These are phyloP conservation scores for Agrocybe praecox DNA, from an alignment of 768 basidiomycete genomes.

Conservation along the genomic window DNA sequence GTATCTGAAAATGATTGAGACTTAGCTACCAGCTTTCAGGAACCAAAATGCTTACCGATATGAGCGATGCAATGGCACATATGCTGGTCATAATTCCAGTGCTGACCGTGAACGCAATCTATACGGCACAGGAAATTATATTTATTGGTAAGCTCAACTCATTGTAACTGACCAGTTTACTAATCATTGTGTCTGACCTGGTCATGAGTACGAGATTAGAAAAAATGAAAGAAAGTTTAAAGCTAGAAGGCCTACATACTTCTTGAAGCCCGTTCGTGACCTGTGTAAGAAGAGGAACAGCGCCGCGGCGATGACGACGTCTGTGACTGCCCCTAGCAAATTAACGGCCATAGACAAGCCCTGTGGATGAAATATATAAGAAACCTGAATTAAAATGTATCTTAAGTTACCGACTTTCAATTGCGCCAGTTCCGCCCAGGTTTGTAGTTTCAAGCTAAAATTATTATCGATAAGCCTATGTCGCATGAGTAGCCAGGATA, in stretches of 20 bases:
- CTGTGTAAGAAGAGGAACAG: conserved; percentile 51
- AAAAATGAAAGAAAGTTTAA: neutral
- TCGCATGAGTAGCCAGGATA: neutral
- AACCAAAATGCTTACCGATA: conserved; percentile 25
- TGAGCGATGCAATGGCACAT: conserved; percentile 33
- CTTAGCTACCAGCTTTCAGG: neutral
- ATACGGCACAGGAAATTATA: neutral
- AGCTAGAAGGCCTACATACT: conserved; percentile 30
- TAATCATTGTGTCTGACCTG: conserved; percentile 57
- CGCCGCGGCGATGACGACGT: conserved; percentile 51
- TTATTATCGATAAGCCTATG: neutral
- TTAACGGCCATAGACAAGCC: conserved; percentile 60
- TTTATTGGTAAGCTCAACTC: neutral
- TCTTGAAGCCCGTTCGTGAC: conserved; percentile 56
- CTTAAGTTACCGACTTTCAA: conserved; percentile 40
- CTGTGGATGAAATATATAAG: conserved; percentile 26
- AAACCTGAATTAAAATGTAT: neutral
- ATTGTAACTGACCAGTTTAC: conserved; percentile 38
- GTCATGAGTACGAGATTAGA: conserved; percentile 1
- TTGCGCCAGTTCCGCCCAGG: conserved; percentile 42
- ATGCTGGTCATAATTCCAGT: conserved; percentile 41
- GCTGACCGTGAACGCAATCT: conserved; percentile 62
- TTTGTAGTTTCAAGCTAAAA: conserved; percentile 42
- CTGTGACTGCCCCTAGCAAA: conserved; percentile 49
- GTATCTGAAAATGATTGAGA: conserved; percentile 34